Evolutionary conservation across 73 alveolate genomes (phyloP).

Genomic region (Tetrahymena borealis): DNA sequence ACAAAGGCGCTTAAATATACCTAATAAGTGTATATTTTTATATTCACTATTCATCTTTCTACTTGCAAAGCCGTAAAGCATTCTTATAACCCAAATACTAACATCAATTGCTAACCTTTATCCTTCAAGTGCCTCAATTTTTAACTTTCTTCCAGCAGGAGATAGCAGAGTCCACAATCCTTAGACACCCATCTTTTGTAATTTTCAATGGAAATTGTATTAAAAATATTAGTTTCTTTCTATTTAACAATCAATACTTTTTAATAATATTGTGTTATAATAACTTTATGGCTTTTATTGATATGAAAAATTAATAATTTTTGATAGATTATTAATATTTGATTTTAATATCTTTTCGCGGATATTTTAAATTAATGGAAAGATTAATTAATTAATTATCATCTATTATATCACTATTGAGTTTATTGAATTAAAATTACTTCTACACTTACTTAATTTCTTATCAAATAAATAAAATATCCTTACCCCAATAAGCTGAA

Average conservation of each 20-base stretch:
- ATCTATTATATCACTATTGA: too few species aligned
- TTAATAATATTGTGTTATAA: neutral
- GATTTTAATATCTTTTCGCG: constrained; percentile 1
- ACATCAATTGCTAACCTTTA: constrained; percentile 67
- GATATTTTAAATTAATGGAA: neutral
- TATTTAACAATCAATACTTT: neutral
- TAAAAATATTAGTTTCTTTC: neutral
- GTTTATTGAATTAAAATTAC: too few species aligned
- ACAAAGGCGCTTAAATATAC: constrained; percentile 63
- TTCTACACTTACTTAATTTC: too few species aligned
- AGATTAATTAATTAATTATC: neutral
- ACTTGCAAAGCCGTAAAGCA: constrained; percentile 43
- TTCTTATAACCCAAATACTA: constrained; percentile 67
- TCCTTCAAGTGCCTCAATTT: constrained; percentile 60
- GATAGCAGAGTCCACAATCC: constrained; percentile 63
- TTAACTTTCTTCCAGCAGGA: constrained; percentile 67
- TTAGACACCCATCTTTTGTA: constrained; percentile 61
- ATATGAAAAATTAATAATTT: neutral
- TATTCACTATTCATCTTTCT: constrained; percentile 14
- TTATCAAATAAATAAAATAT: too few species aligned
- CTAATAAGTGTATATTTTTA: constrained; percentile 47
- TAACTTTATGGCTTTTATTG: neutral
- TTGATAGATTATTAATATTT: neutral
- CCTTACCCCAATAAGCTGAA: too few species aligned
- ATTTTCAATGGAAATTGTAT: neutral